Percentiles rank a stretch among this genome's conserved stretches.
These are phyloP conservation scores for Conringia planisiliqua DNA, from an alignment of 345 rosid species.

Conservation along the genomic window DNA sequence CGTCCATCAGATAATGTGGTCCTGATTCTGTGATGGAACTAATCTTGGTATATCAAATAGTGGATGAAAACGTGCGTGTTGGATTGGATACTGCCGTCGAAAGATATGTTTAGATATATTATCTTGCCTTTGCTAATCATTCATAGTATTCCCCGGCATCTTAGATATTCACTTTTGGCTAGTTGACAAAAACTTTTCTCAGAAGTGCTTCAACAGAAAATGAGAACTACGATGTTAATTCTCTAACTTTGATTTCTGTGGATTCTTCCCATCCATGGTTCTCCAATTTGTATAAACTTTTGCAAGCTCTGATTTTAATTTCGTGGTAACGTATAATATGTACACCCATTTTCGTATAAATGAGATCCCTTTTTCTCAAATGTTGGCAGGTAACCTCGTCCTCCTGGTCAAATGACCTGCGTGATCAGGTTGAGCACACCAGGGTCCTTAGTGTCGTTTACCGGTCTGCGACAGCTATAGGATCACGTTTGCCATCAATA, in stretches of 20 bases:
- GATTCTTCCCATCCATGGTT: neutral
- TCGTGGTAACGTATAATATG: neutral
- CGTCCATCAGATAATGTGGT: neutral
- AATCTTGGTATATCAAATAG: neutral
- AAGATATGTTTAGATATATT: neutral
- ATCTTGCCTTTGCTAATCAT: neutral
- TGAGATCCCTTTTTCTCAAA: neutral
- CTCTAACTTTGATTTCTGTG: neutral
- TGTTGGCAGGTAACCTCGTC: conserved; percentile 78
- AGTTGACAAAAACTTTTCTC: neutral
- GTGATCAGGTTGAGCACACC: conserved; percentile 86
- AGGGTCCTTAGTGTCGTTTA: conserved; percentile 86
- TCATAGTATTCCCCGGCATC: neutral
- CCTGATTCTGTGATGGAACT: neutral
- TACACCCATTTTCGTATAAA: neutral
- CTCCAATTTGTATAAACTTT: neutral
- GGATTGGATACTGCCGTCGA: neutral
- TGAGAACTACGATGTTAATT: neutral
- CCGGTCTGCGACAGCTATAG: conserved; percentile 91
- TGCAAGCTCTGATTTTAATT: neutral
- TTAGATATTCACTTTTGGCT: neutral
- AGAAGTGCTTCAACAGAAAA: neutral
- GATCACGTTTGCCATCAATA: conserved; percentile 87
- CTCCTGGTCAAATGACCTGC: conserved; percentile 92
- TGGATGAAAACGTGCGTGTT: neutral